phyloP scores from a whole-genome alignment of 257 asterid genomes.

The Ilex aquifolium region DNA sequence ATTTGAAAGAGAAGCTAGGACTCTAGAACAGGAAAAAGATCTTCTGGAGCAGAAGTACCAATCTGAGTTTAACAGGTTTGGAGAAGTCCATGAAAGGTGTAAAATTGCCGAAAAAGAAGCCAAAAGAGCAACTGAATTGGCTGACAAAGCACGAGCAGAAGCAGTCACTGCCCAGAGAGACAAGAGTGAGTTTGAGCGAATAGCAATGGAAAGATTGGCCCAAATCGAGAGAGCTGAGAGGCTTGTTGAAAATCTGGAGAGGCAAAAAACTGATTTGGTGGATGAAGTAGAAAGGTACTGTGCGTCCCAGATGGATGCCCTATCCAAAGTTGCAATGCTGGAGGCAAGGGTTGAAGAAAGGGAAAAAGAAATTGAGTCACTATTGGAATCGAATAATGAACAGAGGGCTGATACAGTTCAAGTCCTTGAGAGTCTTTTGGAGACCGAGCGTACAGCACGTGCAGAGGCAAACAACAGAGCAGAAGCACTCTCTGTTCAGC shows the following conservation, averaged over 20 bases:
- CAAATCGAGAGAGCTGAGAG: conserved; percentile 79
- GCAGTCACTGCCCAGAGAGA: conserved; percentile 86
- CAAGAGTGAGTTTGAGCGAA: conserved; percentile 55
- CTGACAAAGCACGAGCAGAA: conserved; percentile 89
- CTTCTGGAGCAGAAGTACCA: conserved; percentile 79
- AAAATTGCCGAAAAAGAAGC: conserved; percentile 80
- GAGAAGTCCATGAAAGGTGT: conserved; percentile 77
- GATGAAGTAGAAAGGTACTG: conserved; percentile 45
- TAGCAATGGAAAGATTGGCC: conserved; percentile 80
- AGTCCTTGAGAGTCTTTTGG: conserved; percentile 69
- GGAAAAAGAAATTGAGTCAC: conserved; percentile 72
- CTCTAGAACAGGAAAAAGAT: conserved; percentile 72
- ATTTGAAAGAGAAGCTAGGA: conserved; percentile 69
- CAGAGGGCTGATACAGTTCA: conserved; percentile 67
- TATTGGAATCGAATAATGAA: conserved; percentile 60
- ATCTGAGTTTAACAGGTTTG: conserved; percentile 63
- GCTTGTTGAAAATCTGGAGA: conserved; percentile 58
- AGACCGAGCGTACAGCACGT: conserved; percentile 76
- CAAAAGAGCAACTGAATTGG: conserved; percentile 76
- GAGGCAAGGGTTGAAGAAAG: conserved; percentile 71
- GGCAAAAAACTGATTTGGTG: conserved; percentile 54
- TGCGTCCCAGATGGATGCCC: conserved; percentile 75
- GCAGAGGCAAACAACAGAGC: conserved; percentile 85
- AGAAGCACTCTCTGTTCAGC: conserved; percentile 76
- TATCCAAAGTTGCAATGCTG: conserved; percentile 43